Base-by-base conservation (phyloP, 2,329 filamentous ascomycete genomes). In the Hymenoscyphus occultus region DNA sequence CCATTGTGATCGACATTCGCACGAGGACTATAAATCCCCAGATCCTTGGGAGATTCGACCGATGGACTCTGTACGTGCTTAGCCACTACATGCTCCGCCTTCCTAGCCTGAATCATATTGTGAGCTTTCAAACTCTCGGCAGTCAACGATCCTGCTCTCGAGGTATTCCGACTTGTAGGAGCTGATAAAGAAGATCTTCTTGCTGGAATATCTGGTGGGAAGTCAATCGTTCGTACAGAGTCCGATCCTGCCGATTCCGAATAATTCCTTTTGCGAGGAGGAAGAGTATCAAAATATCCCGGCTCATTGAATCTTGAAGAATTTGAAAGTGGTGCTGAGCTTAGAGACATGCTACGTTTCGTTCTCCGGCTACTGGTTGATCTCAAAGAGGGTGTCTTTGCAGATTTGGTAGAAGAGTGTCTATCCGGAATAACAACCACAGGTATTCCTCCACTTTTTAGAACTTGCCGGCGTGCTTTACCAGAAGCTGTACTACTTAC, bases 351-450 rank as follows among this genome's bases (percentile, higher is more conserved):
- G 62, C 83, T 85, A 65, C 81, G 77, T 70, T 80, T 84, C 1
- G 84, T 84, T 58, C 78, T 80, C 60, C 80, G 81, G 71, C 86
- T 89, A 67, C 84, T 87, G n/a, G 81, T 84, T 22, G 86, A 88
- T 63, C 85, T 81, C 16, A 88, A 76, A 1, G 86, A 88, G 3
- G 82, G 84, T 39, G 84, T 78, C 56, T 73, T 78, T 42, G 78
- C 80, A 7, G 82, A 80, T 65, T 81, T 82, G 12, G 80, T 76
- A 22, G 74, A 76, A 19, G 85, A 84, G 16, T 76, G 78, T 16
- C 86, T 83, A 63, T 84, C 82, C 6, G 86, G 86, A 60, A 89
- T 82, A 22, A 89, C 80, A 6, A 88, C 80, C 7, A 89, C 86
- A 1, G 86, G 86, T 10, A 89, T 86, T 2, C 79, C 85, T 7